These are phyloP conservation scores for Dioscorea alata DNA, from an alignment of 106 monocot species.

Conservation along the genomic window DNA sequence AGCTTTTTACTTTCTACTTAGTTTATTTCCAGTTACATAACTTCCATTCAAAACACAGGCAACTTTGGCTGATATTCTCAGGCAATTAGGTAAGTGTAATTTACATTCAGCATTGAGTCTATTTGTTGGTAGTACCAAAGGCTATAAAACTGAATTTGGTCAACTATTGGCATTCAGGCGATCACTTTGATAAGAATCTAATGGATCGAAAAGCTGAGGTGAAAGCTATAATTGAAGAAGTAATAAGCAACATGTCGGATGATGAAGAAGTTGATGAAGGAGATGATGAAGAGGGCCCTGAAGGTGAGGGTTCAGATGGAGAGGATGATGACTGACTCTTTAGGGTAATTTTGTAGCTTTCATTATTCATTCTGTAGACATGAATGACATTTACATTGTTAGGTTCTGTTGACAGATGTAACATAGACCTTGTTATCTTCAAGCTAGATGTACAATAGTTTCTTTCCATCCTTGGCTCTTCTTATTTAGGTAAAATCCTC, in stretches of 20 bases:
- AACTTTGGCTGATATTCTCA: slow-evolving; percentile 90
- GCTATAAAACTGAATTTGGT: no score
- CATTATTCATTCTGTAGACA: no score
- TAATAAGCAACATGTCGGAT: slow-evolving; percentile 81
- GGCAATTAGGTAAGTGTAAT: slow-evolving; percentile 61
- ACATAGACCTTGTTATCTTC: no score
- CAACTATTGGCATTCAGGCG: slow-evolving; percentile 27
- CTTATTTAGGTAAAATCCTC: no score
- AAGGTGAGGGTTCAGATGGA: slow-evolving; percentile 4
- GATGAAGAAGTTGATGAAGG: slow-evolving; percentile 35
- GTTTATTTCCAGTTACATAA: not conserved
- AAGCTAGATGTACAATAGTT: no score
- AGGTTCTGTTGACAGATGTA: no score
- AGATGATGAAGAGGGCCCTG: slow-evolving; percentile 25
- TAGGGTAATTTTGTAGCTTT: no score
- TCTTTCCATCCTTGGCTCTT: no score
- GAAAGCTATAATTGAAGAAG: slow-evolving; percentile 76
- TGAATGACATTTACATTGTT: no score
- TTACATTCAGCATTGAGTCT: no score
- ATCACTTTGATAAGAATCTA: slow-evolving; percentile 57
- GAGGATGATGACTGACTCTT: slow-evolving; percentile 2
- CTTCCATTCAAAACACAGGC: slow-evolving; percentile 36
- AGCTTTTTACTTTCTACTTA: not conserved
- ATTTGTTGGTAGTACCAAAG: no score
- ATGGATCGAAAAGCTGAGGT: slow-evolving; percentile 87